Evolutionary conservation across 164 flowering plant genomes (phyloP).

Genomic region (Akebia trifoliata): DNA sequence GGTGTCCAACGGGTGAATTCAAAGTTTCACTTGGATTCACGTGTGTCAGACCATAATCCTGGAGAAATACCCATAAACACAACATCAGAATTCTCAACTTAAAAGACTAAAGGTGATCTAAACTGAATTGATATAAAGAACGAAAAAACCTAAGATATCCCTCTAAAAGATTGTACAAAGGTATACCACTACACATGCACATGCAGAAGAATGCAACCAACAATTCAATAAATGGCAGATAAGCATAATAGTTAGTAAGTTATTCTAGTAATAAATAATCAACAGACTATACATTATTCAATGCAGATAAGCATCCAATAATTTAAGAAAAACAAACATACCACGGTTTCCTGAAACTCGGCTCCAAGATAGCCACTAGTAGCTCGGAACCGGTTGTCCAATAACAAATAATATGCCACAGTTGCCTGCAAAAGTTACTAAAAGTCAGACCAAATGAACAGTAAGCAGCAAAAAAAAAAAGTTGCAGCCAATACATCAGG

Average conservation of each 20-base stretch:
- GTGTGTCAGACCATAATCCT: constrained; percentile 46
- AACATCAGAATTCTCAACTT: no score
- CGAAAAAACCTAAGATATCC: neutral
- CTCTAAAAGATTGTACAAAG: neutral
- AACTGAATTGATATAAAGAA: neutral
- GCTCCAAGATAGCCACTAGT: constrained; percentile 93
- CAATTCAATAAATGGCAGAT: no score
- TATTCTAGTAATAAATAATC: no score
- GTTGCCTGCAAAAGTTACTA: constrained; percentile 57
- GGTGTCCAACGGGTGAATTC: constrained; percentile 38
- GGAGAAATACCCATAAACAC: constrained; percentile 12
- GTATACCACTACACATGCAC: neutral
- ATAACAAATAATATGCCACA: constrained; percentile 81
- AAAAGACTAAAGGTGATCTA: no score
- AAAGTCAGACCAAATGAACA: neutral
- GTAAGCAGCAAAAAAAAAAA: constrained; percentile 1
- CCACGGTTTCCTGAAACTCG: constrained; percentile 89
- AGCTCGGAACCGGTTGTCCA: constrained; percentile 83
- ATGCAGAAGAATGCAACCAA: neutral
- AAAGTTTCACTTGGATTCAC: constrained; percentile 45
- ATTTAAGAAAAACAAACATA: constrained; percentile 19
- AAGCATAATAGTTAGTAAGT: no score
- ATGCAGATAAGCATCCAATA: neutral
- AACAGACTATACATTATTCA: neutral
- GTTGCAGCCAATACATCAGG: constrained; percentile 23